Evolutionary conservation across 2,329 filamentous ascomycete species (phyloP), one percentile per base, ranked within the genome.

Genomic region (Colletotrichum navitas): DNA sequence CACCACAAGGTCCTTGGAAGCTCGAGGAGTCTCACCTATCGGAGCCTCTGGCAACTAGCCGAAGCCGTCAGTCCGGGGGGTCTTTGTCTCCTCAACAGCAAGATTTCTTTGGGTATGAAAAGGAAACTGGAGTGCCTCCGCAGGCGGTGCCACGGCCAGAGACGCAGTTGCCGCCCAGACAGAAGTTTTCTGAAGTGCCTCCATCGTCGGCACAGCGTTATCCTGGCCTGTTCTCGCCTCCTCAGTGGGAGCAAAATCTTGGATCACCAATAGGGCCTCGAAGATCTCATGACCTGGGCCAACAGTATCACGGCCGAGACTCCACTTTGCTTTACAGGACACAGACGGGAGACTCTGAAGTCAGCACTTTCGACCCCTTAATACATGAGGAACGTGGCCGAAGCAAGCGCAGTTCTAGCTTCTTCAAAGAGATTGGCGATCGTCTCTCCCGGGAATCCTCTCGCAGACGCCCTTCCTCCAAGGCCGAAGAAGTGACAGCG

Each of bases 21-120:
- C 78, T 87, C 7, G 83, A 89, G 73, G 87, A 89, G 78, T 89
- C 88, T 12, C 83, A 87, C 69, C 79, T 90, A 45, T 79, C 83
- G 1, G 83, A 87, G 73, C 88, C 88, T 34, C 80, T 83, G 24
- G 65, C 71, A 26, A 58, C 73, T 26, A 74, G 73, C 29, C 61
- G 73, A 12, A 66, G 58, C 39, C 73, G 73, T 16, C 63, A 68
- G 41, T 73, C 68, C 4, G 63, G 61, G 18, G 56, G 59, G 16
- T 60, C 60, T 58, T 14, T 45, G 10, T 76, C 80, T 5, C 77
- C 81, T 3, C 80, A 81, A 41, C 80, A 80, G 26, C 80, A 81
- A 55, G 79, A 80, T 14, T 79, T 77, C 52, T 83, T 81, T 64
- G 84, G 81, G 11, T 84, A 84, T 52, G 86, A 88, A 63, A 89